These are phyloP conservation scores for Euryodendron excelsum DNA, from an alignment of 148 eudicot species.

Conservation along the genomic window DNA sequence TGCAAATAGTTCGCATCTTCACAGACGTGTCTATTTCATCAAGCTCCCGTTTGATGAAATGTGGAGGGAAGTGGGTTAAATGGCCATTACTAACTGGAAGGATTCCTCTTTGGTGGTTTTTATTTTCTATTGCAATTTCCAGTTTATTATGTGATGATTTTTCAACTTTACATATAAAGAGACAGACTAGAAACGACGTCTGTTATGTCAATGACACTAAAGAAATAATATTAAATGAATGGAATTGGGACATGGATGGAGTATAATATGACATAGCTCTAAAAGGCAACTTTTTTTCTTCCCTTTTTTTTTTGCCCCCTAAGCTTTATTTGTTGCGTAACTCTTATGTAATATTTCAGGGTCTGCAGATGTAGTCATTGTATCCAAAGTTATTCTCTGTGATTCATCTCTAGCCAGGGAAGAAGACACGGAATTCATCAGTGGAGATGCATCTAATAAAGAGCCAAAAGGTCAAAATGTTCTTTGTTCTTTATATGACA, in stretches of 20 bases:
- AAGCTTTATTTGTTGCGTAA: not conserved
- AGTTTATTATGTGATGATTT: not conserved
- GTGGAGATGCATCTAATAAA: not conserved
- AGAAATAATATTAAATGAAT: not conserved
- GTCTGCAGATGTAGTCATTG: constrained; percentile 1
- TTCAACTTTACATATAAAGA: not conserved
- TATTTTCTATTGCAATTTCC: not conserved
- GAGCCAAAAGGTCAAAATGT: constrained; percentile 12
- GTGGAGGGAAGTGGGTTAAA: too few species aligned
- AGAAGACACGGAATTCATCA: not conserved
- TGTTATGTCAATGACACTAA: too few species aligned
- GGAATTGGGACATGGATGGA: not conserved
- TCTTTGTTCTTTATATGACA: not conserved
- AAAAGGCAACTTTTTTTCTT: not conserved
- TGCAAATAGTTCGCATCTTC: too few species aligned
- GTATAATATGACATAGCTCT: not conserved
- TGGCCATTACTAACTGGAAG: too few species aligned
- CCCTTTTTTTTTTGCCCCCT: too few species aligned
- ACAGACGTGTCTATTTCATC: too few species aligned
- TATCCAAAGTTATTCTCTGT: not conserved
- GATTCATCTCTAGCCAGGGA: not conserved
- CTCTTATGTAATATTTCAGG: not conserved
- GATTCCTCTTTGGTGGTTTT: not conserved
- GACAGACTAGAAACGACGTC: not conserved
- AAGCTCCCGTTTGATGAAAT: too few species aligned